Evolutionary conservation across 495 filamentous ascomycete genomes (phyloP), one percentile per base, ranked within the genome.

Genomic region (Chaetomidium leptoderma): DNA sequence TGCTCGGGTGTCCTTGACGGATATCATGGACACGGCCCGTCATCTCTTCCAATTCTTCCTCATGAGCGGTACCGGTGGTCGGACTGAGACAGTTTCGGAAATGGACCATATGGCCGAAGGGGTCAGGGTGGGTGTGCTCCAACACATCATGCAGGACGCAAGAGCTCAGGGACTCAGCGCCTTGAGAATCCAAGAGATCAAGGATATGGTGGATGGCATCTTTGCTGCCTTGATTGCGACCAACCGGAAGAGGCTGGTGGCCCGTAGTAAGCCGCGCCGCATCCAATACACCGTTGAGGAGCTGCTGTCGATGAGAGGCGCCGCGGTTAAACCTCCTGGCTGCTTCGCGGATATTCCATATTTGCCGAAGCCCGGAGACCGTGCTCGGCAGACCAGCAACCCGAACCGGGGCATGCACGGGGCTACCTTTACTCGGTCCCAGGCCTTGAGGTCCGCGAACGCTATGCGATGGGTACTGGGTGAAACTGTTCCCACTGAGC

Each of bases 391-490:
- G 6, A 6, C 17, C 14, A 29, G 6, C 21, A 11, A 6, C 10
- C 26, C 52, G 16, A 10, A 27, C 26, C 39, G 10, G 0, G n/a
- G 26, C 19, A 17, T n/a, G n/a, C n/a, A n/a, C n/a, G 24, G 3
- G 2, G 9, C 39, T 6, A 4, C 39, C 7, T 30, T 21, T 16
- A 21, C 19, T 7, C n/a, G 16, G 19, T 19, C 43, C 13, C 39
- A 53, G 3, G 8, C 54, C 13, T 7, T n/a, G 0, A 46, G n/a
- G 33, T 48, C 59, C 4, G 44, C 49, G 1, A 21, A 19, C n/a
- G 59, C 39, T 10, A 61, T 61, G 59, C 32, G 54, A 23, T 61
- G 59, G 59, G 59, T 61, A 7, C 37, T 61, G 7, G 53, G 59
- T 2, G 17, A 23, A 23, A 33, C 17, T 4, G n/a, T 13, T 7